phyloP scores from a whole-genome alignment of 441 rosid species.

The Bocquillonia castaneifolia region DNA sequence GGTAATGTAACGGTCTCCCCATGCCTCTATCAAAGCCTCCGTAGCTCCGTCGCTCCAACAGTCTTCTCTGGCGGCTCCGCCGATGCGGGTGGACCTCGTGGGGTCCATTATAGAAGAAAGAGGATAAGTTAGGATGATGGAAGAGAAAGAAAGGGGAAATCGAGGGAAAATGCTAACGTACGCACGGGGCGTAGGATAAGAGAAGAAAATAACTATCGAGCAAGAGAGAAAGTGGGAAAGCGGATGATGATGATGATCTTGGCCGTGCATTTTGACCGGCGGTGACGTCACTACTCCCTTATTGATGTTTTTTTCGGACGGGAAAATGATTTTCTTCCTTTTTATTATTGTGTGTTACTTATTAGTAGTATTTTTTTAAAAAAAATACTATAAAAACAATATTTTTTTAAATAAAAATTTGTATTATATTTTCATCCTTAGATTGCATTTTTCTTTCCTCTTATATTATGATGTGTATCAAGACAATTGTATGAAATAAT shows the following conservation, averaged over 20 bases:
- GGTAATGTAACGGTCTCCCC: constrained; percentile 58
- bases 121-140: not conserved
- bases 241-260: constrained; percentile 26
- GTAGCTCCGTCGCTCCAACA: constrained; percentile 67
- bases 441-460: too few relatives aligned
- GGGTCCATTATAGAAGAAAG: constrained; percentile 30
- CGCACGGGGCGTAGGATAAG: constrained; percentile 35
- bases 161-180: constrained; percentile 21
- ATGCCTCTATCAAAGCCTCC: constrained; percentile 47
- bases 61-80: constrained; percentile 44
- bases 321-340: too few relatives aligned
- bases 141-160: not conserved
- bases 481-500: too few relatives aligned
- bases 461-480: too few relatives aligned
- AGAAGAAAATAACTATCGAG: constrained; percentile 8
- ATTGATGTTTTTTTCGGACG: constrained; percentile 25
- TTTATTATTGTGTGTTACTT: too few relatives aligned
- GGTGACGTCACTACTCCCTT: constrained; percentile 49
- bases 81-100: constrained; percentile 27
- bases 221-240: constrained; percentile 16
- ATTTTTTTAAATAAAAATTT: too few relatives aligned
- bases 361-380: too few relatives aligned
- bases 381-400: too few relatives aligned
- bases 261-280: constrained; percentile 49
- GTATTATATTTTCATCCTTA: too few relatives aligned